Evolutionary conservation across 2,329 filamentous ascomycete species (phyloP).

Genomic region (Metarhizium rileyi): DNA sequence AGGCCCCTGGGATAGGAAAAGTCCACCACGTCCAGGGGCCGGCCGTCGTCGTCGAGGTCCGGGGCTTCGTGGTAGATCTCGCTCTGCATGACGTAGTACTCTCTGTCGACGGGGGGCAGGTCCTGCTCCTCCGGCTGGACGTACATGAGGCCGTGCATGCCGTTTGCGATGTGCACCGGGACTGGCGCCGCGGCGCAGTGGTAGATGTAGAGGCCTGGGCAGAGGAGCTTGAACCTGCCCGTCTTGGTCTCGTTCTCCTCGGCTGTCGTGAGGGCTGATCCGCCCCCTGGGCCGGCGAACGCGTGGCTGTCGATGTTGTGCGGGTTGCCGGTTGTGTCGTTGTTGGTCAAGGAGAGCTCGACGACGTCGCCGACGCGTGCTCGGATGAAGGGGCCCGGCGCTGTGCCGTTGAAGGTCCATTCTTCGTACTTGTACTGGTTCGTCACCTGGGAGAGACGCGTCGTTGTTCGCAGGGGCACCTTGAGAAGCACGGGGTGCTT

Average conservation of each 20-base stretch:
- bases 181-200: conserved; percentile 26
- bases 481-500: conserved; percentile 20
- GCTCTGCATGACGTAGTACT: conserved; percentile 28
- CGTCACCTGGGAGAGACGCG: conserved; percentile 20
- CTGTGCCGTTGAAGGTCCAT: conserved; percentile 24
- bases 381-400: conserved; percentile 25
- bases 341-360: conserved; percentile 22
- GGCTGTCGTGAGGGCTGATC: conserved; percentile 21
- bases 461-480: conserved; percentile 18
- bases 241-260: conserved; percentile 23
- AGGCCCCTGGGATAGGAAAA: conserved; percentile 24
- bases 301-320: conserved; percentile 25
- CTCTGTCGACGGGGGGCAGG: conserved; percentile 20
- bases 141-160: conserved; percentile 27
- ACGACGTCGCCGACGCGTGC: conserved; percentile 23
- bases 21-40: conserved; percentile 18
- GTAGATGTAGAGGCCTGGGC: conserved; percentile 22
- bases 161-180: conserved; percentile 26
- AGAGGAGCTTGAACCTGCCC: conserved; percentile 19
- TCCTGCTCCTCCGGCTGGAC: conserved; percentile 21
- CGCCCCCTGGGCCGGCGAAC: conserved; percentile 23
- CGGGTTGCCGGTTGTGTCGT: conserved; percentile 21
- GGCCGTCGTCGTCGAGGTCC: conserved; percentile 20
- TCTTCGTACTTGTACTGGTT: conserved; percentile 24
- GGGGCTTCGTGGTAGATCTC: conserved; percentile 27